Percentiles rank a stretch among this genome's conserved stretches.
phyloP scores from a whole-genome alignment of 2,329 filamentous ascomycete genomes.

The Coniochaeta sp. region DNA sequence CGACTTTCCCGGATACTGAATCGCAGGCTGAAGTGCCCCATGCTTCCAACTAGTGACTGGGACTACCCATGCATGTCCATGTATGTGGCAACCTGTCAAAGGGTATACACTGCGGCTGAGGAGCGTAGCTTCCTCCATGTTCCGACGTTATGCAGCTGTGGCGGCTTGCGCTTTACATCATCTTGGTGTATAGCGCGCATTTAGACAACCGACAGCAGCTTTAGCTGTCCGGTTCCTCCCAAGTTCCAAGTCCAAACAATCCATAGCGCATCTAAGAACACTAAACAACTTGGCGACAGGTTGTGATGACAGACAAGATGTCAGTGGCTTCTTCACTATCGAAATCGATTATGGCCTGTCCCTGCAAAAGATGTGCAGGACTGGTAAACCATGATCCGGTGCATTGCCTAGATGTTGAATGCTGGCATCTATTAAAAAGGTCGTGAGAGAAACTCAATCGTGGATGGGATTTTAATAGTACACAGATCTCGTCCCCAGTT shows the following conservation, averaged over 20 bases:
- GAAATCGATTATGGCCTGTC: not conserved
- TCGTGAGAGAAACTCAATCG: not conserved
- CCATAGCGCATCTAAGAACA: not conserved
- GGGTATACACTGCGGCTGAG: not conserved
- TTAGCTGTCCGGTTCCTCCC: not conserved
- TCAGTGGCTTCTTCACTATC: not conserved
- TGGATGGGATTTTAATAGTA: not conserved
- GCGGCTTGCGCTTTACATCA: not conserved
- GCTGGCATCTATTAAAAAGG: not conserved
- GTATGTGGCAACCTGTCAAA: not conserved
- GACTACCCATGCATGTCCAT: not conserved
- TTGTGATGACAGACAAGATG: not conserved
- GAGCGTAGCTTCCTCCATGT: not conserved
- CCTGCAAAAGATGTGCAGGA: not conserved
- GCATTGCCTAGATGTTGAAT: not conserved
- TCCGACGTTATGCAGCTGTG: not conserved
- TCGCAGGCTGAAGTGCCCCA: not conserved
- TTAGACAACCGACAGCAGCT: not conserved
- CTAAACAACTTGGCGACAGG: not conserved
- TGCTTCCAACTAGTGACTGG: not conserved
- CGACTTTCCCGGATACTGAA: not conserved
- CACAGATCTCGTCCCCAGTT: not conserved
- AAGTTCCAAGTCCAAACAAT: not conserved
- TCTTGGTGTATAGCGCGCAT: not conserved
- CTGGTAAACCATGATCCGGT: not conserved